A percentile compares a stretch with the other conserved stretches of the same genome.
These are phyloP conservation scores for Hypoxylon subgilvum DNA, from an alignment of 495 filamentous ascomycete species.

Conservation along the genomic window DNA sequence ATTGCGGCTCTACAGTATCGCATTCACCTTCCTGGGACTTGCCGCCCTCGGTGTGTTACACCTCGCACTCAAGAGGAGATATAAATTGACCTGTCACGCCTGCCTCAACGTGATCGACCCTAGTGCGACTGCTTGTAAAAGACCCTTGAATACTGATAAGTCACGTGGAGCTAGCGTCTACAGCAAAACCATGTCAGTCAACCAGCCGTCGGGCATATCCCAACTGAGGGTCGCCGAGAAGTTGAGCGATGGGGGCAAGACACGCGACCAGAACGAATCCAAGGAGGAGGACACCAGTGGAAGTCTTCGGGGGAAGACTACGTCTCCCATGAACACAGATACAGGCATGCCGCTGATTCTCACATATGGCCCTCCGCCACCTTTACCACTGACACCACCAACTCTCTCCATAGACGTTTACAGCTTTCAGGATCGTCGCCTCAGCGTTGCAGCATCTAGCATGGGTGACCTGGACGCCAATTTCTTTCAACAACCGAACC, in stretches of 20 bases:
- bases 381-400: conserved; percentile 51
- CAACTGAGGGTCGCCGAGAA: conserved; percentile 7
- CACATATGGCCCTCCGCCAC: conserved; percentile 44
- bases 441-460: conserved; percentile 46
- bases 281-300: conserved; percentile 15
- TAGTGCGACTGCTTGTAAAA: conserved; percentile 13
- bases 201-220: conserved; percentile 24
- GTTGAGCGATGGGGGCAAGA: conserved; percentile 12
- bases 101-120: conserved; percentile 2
- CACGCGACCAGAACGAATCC: conserved; percentile 16
- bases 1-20: conserved; percentile 37
- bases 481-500: conserved; percentile 51
- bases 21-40: conserved; percentile 37
- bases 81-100: conserved; percentile 29
- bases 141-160: conserved; percentile 27
- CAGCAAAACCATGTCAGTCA: conserved; percentile 37
- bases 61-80: conserved; percentile 25
- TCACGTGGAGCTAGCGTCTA: conserved; percentile 29
- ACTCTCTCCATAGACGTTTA: conserved; percentile 40
- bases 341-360: conserved; percentile 35
- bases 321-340: conserved; percentile 13
- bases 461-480: conserved; percentile 44
- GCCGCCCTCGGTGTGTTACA: conserved; percentile 36
- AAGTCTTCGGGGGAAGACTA: conserved; percentile 11
- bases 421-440: conserved; percentile 49